Conservation (phyloP, 2,329 filamentous ascomycete species). For the Cercospora nicotianae region DNA sequence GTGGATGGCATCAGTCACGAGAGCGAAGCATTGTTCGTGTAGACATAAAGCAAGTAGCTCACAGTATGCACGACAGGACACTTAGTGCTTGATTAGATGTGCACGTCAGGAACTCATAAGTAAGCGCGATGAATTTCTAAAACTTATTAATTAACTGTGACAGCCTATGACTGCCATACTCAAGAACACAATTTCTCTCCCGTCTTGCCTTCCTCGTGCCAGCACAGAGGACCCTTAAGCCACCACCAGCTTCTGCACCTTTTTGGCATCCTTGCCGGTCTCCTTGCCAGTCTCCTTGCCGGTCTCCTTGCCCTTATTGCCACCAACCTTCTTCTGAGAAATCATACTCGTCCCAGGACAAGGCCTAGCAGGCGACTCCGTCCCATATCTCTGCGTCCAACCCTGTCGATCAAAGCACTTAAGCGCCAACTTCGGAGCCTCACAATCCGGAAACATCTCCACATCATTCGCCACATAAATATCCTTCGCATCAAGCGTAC, state of each 20-base stretch:
- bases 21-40: slow-evolving; percentile 27
- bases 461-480: too few species aligned
- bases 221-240: background rate
- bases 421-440: too few species aligned
- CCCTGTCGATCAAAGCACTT: too few species aligned
- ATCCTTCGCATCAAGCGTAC: too few species aligned
- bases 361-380: too few species aligned
- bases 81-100: background rate
- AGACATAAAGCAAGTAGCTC: slow-evolving; percentile 12
- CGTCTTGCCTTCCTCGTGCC: background rate
- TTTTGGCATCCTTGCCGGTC: background rate
- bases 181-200: background rate
- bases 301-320: too few species aligned
- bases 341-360: too few species aligned
- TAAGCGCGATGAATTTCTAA: background rate
- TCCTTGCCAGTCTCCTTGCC: too few species aligned
- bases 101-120: background rate
- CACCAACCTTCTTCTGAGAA: too few species aligned
- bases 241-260: background rate
- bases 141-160: background rate
- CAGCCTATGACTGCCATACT: background rate
- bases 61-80: background rate
- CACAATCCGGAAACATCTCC: too few species aligned
- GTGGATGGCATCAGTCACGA: slow-evolving; percentile 26
- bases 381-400: too few species aligned